Percentiles rank a stretch among this genome's conserved stretches.
Conservation (phyloP, 2,329 filamentous ascomycete genomes). For the Aspergillus pseudotamarii region DNA sequence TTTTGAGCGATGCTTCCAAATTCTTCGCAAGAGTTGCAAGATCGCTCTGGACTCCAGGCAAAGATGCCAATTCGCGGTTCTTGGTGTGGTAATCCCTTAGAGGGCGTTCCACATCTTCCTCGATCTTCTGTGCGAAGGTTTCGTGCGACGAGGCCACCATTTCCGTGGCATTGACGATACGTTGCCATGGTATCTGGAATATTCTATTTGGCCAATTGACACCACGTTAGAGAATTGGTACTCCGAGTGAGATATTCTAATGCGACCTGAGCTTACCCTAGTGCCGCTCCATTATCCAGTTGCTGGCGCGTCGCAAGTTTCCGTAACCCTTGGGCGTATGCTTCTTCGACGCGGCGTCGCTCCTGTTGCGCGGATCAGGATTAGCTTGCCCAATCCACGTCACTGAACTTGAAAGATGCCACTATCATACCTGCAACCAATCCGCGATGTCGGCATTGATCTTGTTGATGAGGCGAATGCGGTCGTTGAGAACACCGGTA, state of each 20-base stretch:
- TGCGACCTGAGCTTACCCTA: conserved; percentile 68
- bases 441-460: conserved; percentile 91
- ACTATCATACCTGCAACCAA: conserved; percentile 80
- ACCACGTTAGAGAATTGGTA: conserved; percentile 6
- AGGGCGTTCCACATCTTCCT: conserved; percentile 83
- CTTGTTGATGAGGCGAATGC: conserved; percentile 81
- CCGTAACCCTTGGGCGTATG: conserved; percentile 79
- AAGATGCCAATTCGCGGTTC: conserved; percentile 75
- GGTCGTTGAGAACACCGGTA: conserved; percentile 78
- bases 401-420: conserved; percentile 10
- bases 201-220: conserved; percentile 59
- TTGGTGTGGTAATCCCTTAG: conserved; percentile 73
- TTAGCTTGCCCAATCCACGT: conserved; percentile 12
- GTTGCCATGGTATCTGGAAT: conserved; percentile 88
- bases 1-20: conserved; percentile 80
- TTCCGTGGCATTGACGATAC: conserved; percentile 78
- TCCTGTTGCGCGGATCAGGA: conserved; percentile 61
- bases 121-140: conserved; percentile 76
- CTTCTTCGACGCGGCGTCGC: conserved; percentile 86
- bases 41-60: conserved; percentile 80
- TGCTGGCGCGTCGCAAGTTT: conserved; percentile 76
- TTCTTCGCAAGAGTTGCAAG: conserved; percentile 79
- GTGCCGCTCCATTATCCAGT: conserved; percentile 74
- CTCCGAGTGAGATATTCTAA: not conserved
- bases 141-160: conserved; percentile 82